Percentiles rank a stretch among this genome's conserved stretches.
Conservation (phyloP, 768 basidiomycete species). For the Collybiopsis confluens region DNA sequence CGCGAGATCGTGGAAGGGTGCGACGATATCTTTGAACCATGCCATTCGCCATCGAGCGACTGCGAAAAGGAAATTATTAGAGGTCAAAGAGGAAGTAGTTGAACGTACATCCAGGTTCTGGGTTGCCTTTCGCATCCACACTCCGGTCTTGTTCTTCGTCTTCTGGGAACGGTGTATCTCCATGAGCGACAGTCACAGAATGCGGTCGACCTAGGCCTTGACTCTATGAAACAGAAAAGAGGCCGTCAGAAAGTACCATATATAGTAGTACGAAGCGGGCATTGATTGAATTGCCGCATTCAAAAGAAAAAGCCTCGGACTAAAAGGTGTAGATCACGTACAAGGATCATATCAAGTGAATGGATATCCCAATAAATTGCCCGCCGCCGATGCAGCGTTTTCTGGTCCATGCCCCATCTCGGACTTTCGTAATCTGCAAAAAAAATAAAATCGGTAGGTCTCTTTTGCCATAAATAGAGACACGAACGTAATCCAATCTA, state of each 20-base stretch:
- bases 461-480: too few species aligned
- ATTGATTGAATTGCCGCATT: too few species aligned
- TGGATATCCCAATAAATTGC: slow-evolving; percentile 44
- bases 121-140: not conserved
- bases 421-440: slow-evolving; percentile 42
- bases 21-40: slow-evolving; percentile 15
- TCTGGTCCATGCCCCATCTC: slow-evolving; percentile 35
- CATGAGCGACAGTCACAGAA: slow-evolving; percentile 25
- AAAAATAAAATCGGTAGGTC: not conserved
- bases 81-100: not conserved
- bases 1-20: slow-evolving; percentile 29
- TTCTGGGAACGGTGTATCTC: slow-evolving; percentile 31
- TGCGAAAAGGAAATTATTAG: slow-evolving; percentile 15
- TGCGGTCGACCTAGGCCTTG: slow-evolving; percentile 33
- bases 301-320: too few species aligned
- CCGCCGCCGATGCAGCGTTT: slow-evolving; percentile 37
- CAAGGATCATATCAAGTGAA: slow-evolving; percentile 35
- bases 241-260: too few species aligned
- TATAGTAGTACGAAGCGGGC: too few species aligned
- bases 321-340: too few species aligned
- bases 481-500: slow-evolving; percentile 3
- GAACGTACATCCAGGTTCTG: slow-evolving; percentile 7
- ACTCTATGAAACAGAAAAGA: not conserved
- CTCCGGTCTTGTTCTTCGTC: slow-evolving; percentile 18
- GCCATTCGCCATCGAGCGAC: not conserved